A percentile compares a stretch with the other conserved stretches of the same genome.
phyloP scores from a whole-genome alignment of 2,329 filamentous ascomycete genomes.

The Acrocalymma vagum region DNA sequence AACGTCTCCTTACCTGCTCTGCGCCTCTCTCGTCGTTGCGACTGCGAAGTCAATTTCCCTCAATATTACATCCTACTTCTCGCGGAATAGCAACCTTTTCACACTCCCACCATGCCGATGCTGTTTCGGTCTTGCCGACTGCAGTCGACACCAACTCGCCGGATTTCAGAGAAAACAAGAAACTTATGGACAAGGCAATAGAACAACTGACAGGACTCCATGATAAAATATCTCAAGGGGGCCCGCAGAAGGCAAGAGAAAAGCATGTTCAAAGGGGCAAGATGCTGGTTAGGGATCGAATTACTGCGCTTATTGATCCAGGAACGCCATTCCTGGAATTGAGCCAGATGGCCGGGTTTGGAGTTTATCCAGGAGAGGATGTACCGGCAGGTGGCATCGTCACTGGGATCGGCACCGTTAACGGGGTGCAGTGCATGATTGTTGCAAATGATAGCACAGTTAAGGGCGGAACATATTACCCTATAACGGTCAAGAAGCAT shows the following conservation, averaged over 20 bases:
- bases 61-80: constrained; percentile 11
- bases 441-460: constrained; percentile 97
- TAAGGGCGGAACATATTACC: constrained; percentile 96
- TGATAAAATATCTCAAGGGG: constrained; percentile 75
- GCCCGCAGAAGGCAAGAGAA: constrained; percentile 80
- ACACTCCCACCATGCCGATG: constrained; percentile 79
- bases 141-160: constrained; percentile 78
- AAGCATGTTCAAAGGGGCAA: constrained; percentile 90
- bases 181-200: constrained; percentile 78
- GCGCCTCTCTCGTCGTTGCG: constrained; percentile 21
- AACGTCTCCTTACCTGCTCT: constrained; percentile 29
- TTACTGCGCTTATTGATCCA: constrained; percentile 86
- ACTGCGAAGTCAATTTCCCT: constrained; percentile 21
- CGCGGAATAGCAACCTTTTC: constrained; percentile 76
- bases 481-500: constrained; percentile 98
- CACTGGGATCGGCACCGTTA: constrained; percentile 87
- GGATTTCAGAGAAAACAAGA: constrained; percentile 82
- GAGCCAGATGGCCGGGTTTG: constrained; percentile 88
- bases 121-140: constrained; percentile 81
- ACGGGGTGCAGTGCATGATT: constrained; percentile 91
- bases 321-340: constrained; percentile 92
- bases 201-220: constrained; percentile 75
- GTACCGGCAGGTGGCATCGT: constrained; percentile 92
- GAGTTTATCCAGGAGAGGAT: constrained; percentile 85
- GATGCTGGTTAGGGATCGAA: constrained; percentile 91